Evolutionary conservation across 1,139 yeast genomes (phyloP).

Genomic region (Candida neerlandica): DNA sequence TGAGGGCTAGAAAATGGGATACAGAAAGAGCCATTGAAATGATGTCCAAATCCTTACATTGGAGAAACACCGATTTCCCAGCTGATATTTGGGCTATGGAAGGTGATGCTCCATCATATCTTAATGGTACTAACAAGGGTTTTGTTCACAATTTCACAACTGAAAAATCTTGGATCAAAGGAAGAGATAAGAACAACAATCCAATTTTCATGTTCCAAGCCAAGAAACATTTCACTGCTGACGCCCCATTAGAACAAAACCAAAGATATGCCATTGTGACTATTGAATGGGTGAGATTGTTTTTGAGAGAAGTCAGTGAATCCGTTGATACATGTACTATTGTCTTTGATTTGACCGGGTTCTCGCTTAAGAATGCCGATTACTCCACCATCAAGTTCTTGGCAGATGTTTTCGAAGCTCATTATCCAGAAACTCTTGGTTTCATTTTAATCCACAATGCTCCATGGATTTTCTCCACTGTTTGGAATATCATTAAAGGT

Average conservation of each 20-base stretch:
- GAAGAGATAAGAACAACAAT: conserved; percentile 40
- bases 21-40: conserved; percentile 35
- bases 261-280: conserved; percentile 41
- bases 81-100: conserved; percentile 38
- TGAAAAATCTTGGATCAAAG: conserved; percentile 44
- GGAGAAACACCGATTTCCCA: conserved; percentile 37
- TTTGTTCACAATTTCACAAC: conserved; percentile 40
- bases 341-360: conserved; percentile 50
- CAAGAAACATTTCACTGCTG: conserved; percentile 40
- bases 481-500: conserved; percentile 48
- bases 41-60: conserved; percentile 39
- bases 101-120: conserved; percentile 43
- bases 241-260: conserved; percentile 40
- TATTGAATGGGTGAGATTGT: conserved; percentile 45
- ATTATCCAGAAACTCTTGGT: conserved; percentile 51
- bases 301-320: conserved; percentile 37
- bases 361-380: conserved; percentile 49
- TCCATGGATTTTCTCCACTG: conserved; percentile 53
- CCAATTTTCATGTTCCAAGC: conserved; percentile 46
- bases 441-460: conserved; percentile 45
- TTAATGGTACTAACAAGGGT: conserved; percentile 35
- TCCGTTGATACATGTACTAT: conserved; percentile 42
- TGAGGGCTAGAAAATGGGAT: conserved; percentile 49
- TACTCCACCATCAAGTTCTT: conserved; percentile 46
- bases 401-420: conserved; percentile 49